Evolutionary conservation across 2,329 filamentous ascomycete genomes (phyloP).

Genomic region (Alternaria atra): DNA sequence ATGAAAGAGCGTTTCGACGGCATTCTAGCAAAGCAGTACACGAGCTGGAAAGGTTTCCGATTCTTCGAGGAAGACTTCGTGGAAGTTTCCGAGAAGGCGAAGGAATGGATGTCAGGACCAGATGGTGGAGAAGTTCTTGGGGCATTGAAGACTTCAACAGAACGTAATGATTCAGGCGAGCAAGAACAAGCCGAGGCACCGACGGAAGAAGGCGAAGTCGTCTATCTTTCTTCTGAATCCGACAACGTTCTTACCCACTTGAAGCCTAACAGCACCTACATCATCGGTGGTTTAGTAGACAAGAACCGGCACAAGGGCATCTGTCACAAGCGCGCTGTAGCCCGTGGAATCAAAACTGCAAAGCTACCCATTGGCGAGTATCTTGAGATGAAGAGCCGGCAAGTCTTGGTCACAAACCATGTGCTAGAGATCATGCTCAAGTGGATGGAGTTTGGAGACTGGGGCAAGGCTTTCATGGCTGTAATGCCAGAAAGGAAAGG

Average conservation of each 20-base stretch:
- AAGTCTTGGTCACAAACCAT: slow-evolving; percentile 92
- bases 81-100: slow-evolving; percentile 70
- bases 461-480: slow-evolving; percentile 86
- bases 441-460: slow-evolving; percentile 90
- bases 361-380: slow-evolving; percentile 95
- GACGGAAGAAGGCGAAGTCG: slow-evolving; percentile 65
- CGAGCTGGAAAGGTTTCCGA: slow-evolving; percentile 79
- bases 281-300: slow-evolving; percentile 93
- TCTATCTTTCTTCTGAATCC: slow-evolving; percentile 95
- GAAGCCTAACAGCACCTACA: slow-evolving; percentile 88
- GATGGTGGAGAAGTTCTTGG: slow-evolving; percentile 69
- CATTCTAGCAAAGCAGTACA: slow-evolving; percentile 74
- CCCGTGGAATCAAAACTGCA: slow-evolving; percentile 82
- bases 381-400: slow-evolving; percentile 86
- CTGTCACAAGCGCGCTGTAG: slow-evolving; percentile 82
- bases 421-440: slow-evolving; percentile 95
- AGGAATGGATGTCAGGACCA: slow-evolving; percentile 70
- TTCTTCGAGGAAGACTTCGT: slow-evolving; percentile 80
- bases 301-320: slow-evolving; percentile 96
- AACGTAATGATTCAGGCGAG: slow-evolving; percentile 55
- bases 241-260: slow-evolving; percentile 82
- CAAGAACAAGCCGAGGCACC: slow-evolving; percentile 13
- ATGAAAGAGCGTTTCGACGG: slow-evolving; percentile 83
- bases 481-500: slow-evolving; percentile 94
- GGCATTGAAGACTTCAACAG: slow-evolving; percentile 56